Percentiles rank a stretch among this genome's conserved stretches.
These are phyloP conservation scores for Cytidiella melzeri DNA, from an alignment of 768 basidiomycete species.

Conservation along the genomic window DNA sequence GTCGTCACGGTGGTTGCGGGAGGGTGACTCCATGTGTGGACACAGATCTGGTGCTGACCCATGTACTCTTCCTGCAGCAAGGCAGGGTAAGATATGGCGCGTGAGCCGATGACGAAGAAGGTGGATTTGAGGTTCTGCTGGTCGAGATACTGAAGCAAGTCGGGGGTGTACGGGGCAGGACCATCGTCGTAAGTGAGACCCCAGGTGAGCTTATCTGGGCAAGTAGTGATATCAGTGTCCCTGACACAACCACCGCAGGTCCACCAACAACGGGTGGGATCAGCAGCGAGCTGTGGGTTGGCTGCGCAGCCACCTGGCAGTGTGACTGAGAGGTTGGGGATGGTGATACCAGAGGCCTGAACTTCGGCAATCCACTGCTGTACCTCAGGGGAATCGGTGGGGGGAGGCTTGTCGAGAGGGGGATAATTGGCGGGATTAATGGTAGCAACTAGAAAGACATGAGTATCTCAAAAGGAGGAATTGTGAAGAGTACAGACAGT, in stretches of 20 bases:
- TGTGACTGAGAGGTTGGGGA: conserved; percentile 50
- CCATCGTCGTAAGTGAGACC: conserved; percentile 72
- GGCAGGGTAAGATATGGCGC: conserved; percentile 62
- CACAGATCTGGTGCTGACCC: conserved; percentile 70
- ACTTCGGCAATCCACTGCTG: conserved; percentile 69
- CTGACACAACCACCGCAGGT: conserved; percentile 70
- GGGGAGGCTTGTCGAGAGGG: conserved; percentile 53
- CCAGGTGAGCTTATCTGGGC: conserved; percentile 59
- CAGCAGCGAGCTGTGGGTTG: conserved; percentile 46
- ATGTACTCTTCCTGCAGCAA: conserved; percentile 74
- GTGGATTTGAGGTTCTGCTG: conserved; percentile 64
- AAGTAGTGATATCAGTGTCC: conserved; percentile 64
- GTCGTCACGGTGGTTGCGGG: conserved; percentile 67
- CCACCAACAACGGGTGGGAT: conserved; percentile 69
- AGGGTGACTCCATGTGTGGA: conserved; percentile 70
- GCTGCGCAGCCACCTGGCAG: conserved; percentile 43
- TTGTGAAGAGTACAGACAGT: conserved; percentile 30
- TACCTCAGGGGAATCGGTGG: conserved; percentile 56
- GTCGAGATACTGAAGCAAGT: conserved; percentile 67
- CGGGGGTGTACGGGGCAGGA: conserved; percentile 70
- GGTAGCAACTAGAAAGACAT: conserved; percentile 28
- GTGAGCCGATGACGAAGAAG: conserved; percentile 85
- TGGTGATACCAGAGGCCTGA: conserved; percentile 42
- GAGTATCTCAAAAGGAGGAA: background rate
- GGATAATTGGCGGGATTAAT: conserved; percentile 58